These are phyloP conservation scores for Aspergillus bertholletiae DNA, from an alignment of 495 filamentous ascomycete species.

Conservation along the genomic window DNA sequence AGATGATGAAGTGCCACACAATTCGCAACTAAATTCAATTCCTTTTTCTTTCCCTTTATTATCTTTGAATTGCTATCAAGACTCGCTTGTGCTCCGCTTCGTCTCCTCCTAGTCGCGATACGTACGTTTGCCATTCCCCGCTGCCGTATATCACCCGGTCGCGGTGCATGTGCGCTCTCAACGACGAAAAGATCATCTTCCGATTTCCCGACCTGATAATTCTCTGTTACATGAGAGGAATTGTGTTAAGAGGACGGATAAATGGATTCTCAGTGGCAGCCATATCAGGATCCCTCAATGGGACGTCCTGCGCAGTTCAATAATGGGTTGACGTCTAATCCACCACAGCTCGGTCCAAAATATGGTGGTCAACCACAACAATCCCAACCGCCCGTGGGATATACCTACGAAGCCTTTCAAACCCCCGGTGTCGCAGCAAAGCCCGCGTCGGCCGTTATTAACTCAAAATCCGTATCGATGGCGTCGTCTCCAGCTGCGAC, in stretches of 20 bases:
- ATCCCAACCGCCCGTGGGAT: constrained; percentile 61
- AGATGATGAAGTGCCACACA: constrained; percentile 31
- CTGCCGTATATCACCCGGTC: constrained; percentile 29
- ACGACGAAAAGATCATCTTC: constrained; percentile 19
- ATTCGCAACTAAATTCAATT: constrained; percentile 21
- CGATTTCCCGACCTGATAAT: constrained; percentile 7
- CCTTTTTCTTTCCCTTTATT: constrained; percentile 10
- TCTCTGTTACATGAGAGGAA: constrained; percentile 1
- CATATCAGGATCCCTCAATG: constrained; percentile 46
- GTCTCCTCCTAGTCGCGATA: constrained; percentile 28
- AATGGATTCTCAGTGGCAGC: constrained; percentile 54
- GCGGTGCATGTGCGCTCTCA: constrained; percentile 32
- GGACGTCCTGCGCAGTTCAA: constrained; percentile 41
- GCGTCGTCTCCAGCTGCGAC: constrained; percentile 62
- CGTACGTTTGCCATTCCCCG: constrained; percentile 29
- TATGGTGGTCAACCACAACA: constrained; percentile 47
- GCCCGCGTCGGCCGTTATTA: constrained; percentile 48
- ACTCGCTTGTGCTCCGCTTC: constrained; percentile 12
- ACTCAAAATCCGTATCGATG: constrained; percentile 51
- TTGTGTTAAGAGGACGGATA: constrained; percentile 7
- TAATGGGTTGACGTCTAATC: constrained; percentile 37
- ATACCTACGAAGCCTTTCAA: constrained; percentile 73
- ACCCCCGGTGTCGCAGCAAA: constrained; percentile 39
- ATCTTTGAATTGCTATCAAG: constrained; percentile 20
- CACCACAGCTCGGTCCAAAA: constrained; percentile 38